Evolutionary conservation across 306 rosid species (phyloP).

Genomic region (Oxytropis ochrocephala): DNA sequence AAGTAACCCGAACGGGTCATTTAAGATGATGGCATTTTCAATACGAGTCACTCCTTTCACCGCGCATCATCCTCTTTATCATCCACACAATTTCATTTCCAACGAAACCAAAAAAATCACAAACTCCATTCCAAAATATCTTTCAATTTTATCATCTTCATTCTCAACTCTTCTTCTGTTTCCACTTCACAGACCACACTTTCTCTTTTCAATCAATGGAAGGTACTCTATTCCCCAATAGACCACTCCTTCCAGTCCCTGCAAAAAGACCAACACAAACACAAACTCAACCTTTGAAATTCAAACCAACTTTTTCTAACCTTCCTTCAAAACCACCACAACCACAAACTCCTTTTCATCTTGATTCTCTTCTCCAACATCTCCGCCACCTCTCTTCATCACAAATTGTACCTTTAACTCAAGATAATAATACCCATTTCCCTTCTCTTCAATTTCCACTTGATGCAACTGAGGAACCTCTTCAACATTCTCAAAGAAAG

Average conservation of each 20-base stretch:
- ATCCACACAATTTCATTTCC: not conserved
- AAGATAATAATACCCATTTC: conserved; percentile 24
- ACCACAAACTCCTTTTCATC: conserved; percentile 27
- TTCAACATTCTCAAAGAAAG: conserved; percentile 11
- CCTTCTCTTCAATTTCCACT: conserved; percentile 34
- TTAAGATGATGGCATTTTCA: not conserved
- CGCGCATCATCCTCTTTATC: not conserved
- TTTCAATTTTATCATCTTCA: not conserved
- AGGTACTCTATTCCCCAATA: conserved; percentile 60
- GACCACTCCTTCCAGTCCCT: conserved; percentile 55
- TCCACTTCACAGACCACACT: not conserved
- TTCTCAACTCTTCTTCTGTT: not conserved
- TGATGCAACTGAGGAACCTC: conserved; percentile 18
- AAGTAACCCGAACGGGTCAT: not conserved
- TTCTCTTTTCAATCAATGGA: conserved; percentile 47
- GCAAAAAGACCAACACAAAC: conserved; percentile 21
- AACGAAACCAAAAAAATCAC: not conserved
- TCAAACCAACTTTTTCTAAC: conserved; percentile 46
- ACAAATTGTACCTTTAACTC: conserved; percentile 26
- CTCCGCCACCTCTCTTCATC: conserved; percentile 55
- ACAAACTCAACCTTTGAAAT: conserved; percentile 31
- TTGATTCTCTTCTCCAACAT: conserved; percentile 82
- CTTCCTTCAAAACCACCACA: conserved; percentile 22
- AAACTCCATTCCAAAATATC: not conserved
- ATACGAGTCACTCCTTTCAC: not conserved